Evolutionary conservation across 495 filamentous ascomycete genomes (phyloP), one percentile per base, ranked within the genome.

Genomic region (Staphylotrichum longicolle): DNA sequence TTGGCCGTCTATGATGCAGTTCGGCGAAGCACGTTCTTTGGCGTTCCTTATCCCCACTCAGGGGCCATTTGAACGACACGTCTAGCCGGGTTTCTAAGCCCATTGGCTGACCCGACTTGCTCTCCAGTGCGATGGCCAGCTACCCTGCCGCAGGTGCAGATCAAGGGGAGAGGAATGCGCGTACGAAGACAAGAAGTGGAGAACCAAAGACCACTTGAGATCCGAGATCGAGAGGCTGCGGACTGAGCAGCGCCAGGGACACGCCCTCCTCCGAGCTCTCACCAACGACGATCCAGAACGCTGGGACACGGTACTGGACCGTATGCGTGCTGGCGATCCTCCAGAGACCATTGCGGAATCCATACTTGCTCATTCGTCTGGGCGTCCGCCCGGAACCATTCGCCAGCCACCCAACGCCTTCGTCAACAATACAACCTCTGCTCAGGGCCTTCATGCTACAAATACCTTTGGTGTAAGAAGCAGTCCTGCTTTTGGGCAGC

Each of bases 121-220:
- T 34, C 20, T 15, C 2, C n/a, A 72, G 70, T 72, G 70, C 52
- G 70, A 72, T 54, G 68, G 70, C 44, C 61, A 67, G 42, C 56
- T 64, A 11, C 68, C 70, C 30, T 72, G 70, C 54, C 63, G 68
- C 12, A 60, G 68, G 45, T 72, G 70, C 51, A 49, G 64, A 30
- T 65, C 66, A 10, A 61, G 70, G n/a, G 68, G 66, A 7, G 70
- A 72, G 33, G 70, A 72, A 58, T 72, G 70, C 54, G 48, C 58
- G 6, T 72, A 70, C 52, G 68, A 72, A 33, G 70, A 70, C 62
- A 70, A 72, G 46, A 72, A 69, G 53, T 70, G 66, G 68, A 57
- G 70, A 20, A 72, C 70, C 33, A 72, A 72, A 57, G 70, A 70
- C 58, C 70, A 72, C 45, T 49, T 72, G n/a, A 61, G 70, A 27